Base-by-base conservation (phyloP, 2,329 filamentous ascomycete species). In the Lachnellula arida region DNA sequence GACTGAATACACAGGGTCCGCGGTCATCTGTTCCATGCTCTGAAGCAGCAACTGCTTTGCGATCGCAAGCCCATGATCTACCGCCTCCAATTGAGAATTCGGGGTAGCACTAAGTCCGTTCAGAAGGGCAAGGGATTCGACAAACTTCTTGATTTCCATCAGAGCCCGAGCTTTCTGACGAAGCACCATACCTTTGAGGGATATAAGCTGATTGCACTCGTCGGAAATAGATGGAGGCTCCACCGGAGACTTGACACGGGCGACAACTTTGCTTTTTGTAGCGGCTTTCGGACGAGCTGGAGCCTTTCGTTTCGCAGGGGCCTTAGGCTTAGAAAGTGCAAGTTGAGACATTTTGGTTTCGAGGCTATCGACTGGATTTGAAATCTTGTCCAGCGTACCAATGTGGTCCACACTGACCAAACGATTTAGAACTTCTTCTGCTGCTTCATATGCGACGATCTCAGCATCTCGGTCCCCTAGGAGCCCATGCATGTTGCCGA, bases 1-100 rank as follows among this genome's bases (percentile, higher is more conserved):
- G 9, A 93, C 88, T 17, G 90, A 95, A 70, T 93, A 95, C 3
- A 94, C 87, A 2, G 92, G 86, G 71, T 96, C 89, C 4, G 81
- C 80, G 12, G 85, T 81, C 76, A 96, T 89, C 65, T 87, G 80
- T 47, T 87, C 82, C 65, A 88, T 78, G 59, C 86, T 88, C 69
- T 87, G 81, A 15, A 83, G 79, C 57, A 91, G 76, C 44, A 88
- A 80, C 46, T 87, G 83, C 53, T 84, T 84, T 19, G 88, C 89
- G 55, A 82, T 82, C 11, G 83, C 78, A 53, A 89, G 78, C 40
- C 84, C 81, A 55, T 83, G 73, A 40, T 74, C 63, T 22, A 76
- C 70, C 19, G 76, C 61, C 63, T 80, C 68, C 63, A 72, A 55
- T 70, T 71, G 68, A 55, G 73, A 65, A 60, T 76, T 63, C 65